Conservation (phyloP, 768 basidiomycete genomes). For the Pleurotus cornucopiae region DNA sequence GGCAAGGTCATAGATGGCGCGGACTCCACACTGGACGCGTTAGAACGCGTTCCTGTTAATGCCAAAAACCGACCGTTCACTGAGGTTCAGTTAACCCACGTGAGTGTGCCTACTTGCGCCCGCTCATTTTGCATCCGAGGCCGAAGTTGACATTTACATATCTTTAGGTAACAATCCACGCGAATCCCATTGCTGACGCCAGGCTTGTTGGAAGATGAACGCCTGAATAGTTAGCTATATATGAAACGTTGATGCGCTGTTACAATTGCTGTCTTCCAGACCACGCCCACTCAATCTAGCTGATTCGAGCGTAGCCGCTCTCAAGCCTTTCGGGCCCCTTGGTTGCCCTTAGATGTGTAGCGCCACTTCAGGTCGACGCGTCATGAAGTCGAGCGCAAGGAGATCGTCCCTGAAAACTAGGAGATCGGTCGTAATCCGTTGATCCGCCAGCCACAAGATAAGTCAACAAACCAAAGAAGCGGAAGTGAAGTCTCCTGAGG, state of each 20-base stretch:
- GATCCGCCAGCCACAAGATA: too few species aligned
- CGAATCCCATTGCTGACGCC: conserved; percentile 92
- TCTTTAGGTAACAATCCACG: conserved; percentile 78
- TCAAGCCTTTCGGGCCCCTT: not conserved
- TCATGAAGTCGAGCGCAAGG: not conserved
- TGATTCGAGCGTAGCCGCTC: not conserved
- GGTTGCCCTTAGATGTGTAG: not conserved
- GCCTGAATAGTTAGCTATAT: not conserved
- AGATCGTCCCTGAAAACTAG: too few species aligned
- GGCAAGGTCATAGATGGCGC: conserved; percentile 98
- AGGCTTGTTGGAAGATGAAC: conserved; percentile 23
- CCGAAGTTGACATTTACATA: not conserved
- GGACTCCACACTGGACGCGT: conserved; percentile 91
- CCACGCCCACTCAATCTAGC: conserved; percentile 1
- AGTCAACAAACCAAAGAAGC: too few species aligned
- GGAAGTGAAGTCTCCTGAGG: too few species aligned
- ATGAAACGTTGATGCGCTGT: not conserved
- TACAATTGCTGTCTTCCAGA: not conserved
- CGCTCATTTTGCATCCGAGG: conserved; percentile 3
- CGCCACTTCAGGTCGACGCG: not conserved
- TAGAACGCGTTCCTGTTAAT: conserved; percentile 89
- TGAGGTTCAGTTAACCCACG: conserved; percentile 81
- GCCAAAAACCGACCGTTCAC: conserved; percentile 83
- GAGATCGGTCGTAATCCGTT: too few species aligned
- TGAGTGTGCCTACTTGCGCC: conserved; percentile 31